Evolutionary conservation across 2,329 filamentous ascomycete genomes (phyloP).

Genomic region (Pseudogymnoascus sp.): DNA sequence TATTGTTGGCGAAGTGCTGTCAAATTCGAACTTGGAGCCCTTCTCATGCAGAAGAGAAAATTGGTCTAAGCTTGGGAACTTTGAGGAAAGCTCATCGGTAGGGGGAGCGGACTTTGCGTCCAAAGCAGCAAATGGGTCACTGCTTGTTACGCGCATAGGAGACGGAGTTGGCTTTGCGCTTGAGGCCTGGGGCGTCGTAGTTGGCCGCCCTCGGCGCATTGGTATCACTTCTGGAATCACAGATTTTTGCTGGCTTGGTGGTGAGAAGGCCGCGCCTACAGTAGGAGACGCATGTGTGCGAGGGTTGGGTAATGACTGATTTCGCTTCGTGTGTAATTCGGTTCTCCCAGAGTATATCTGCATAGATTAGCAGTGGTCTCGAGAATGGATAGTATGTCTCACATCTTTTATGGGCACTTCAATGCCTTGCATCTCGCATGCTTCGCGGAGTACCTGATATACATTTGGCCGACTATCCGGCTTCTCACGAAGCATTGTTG

Average conservation of each 20-base stretch:
- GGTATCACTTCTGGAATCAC: constrained; percentile 82
- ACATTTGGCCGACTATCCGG: constrained; percentile 76
- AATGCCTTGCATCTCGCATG: constrained; percentile 80
- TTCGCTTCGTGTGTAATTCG: constrained; percentile 49
- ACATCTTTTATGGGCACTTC: constrained; percentile 86
- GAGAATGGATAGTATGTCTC: constrained; percentile 31
- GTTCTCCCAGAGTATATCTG: constrained; percentile 66
- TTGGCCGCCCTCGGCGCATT: constrained; percentile 81
- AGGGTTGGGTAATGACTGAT: constrained; percentile 49
- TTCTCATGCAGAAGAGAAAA: constrained; percentile 86
- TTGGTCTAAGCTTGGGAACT: constrained; percentile 87
- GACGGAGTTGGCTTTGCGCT: constrained; percentile 55
- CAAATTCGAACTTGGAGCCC: constrained; percentile 78
- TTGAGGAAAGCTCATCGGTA: constrained; percentile 72
- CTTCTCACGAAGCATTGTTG: constrained; percentile 83
- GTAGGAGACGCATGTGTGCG: constrained; percentile 41
- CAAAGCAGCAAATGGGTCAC: constrained; percentile 85
- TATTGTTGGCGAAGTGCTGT: constrained; percentile 44
- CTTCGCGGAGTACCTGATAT: constrained; percentile 83
- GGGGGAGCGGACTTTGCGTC: constrained; percentile 58
- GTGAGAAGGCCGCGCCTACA: constrained; percentile 75
- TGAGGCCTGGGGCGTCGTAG: constrained; percentile 39
- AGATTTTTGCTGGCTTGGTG: constrained; percentile 63
- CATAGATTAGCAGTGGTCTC: constrained; percentile 14
- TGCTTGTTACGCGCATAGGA: constrained; percentile 59